Conservation (phyloP, 192 early-diverging fungal genomes). For the Rhizophagus clarus region DNA sequence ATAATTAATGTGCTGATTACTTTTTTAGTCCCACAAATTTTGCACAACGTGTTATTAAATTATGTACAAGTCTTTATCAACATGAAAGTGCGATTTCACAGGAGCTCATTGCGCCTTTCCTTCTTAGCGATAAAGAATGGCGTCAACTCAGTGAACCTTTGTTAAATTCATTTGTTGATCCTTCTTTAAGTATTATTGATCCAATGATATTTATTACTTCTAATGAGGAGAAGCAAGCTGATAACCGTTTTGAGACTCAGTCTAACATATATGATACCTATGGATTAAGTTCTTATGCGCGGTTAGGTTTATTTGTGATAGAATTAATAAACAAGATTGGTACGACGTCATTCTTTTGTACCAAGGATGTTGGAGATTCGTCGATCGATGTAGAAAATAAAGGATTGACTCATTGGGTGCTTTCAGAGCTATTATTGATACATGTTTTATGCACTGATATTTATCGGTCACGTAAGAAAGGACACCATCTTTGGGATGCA, state of each 20-base stretch:
- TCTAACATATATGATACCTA: conserved; percentile 46
- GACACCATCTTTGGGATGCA: conserved; percentile 29
- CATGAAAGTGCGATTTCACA: neutral
- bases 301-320: conserved; percentile 46
- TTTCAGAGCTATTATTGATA: conserved; percentile 24
- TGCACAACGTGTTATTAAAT: conserved; percentile 40
- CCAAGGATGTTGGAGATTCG: conserved; percentile 31
- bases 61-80: conserved; percentile 28
- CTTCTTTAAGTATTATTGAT: conserved; percentile 31
- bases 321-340: conserved; percentile 45
- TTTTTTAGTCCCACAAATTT: conserved; percentile 50
- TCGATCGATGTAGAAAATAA: conserved; percentile 31
- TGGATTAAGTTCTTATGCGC: conserved; percentile 52
- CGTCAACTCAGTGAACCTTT: conserved; percentile 36
- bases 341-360: conserved; percentile 27
- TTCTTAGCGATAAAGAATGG: conserved; percentile 49
- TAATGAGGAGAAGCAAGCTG: neutral
- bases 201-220: conserved; percentile 12
- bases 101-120: conserved; percentile 23
- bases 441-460: conserved; percentile 24
- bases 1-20: neutral
- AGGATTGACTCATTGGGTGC: neutral
- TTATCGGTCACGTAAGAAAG: neutral
- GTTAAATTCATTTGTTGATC: conserved; percentile 14
- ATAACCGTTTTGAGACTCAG: neutral